A percentile compares a stretch with the other conserved stretches of the same genome.
Conservation (phyloP, 768 basidiomycete genomes). For the Suillus plorans region DNA sequence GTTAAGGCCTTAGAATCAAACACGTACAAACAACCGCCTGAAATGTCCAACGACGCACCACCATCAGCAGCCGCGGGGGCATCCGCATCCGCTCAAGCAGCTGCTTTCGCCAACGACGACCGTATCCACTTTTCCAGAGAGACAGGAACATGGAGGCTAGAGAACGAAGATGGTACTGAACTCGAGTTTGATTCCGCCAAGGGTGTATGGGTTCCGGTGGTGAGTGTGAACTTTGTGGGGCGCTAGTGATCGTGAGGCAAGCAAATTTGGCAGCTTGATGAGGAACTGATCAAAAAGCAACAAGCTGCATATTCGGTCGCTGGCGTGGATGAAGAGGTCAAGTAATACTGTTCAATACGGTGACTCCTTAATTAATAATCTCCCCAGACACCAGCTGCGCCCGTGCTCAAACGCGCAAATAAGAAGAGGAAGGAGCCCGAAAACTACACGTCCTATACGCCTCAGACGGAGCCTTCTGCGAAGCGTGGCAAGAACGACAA, state of each 20-base stretch:
- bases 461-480: conserved; percentile 50
- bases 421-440: conserved; percentile 78
- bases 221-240: conserved; percentile 39
- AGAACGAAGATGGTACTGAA: conserved; percentile 88
- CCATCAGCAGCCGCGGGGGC: conserved; percentile 53
- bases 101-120: conserved; percentile 77
- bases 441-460: conserved; percentile 64
- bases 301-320: conserved; percentile 92
- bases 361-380: conserved; percentile 22
- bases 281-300: conserved; percentile 82
- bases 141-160: conserved; percentile 81
- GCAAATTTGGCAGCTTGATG: conserved; percentile 62
- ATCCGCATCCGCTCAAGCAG: conserved; percentile 55
- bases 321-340: conserved; percentile 92
- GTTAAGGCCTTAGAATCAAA: conserved; percentile 31
- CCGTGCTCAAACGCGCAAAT: conserved; percentile 75
- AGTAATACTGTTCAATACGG: conserved; percentile 27
- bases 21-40: conserved; percentile 35
- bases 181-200: conserved; percentile 83
- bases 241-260: neutral
- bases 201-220: conserved; percentile 81
- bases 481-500: conserved; percentile 69
- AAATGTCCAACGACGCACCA: conserved; percentile 37
- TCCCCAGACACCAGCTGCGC: conserved; percentile 79
- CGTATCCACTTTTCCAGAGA: conserved; percentile 78